These are phyloP conservation scores for Blastobotrys buckinghamii DNA, from an alignment of 1,139 yeast species.

Conservation along the genomic window DNA sequence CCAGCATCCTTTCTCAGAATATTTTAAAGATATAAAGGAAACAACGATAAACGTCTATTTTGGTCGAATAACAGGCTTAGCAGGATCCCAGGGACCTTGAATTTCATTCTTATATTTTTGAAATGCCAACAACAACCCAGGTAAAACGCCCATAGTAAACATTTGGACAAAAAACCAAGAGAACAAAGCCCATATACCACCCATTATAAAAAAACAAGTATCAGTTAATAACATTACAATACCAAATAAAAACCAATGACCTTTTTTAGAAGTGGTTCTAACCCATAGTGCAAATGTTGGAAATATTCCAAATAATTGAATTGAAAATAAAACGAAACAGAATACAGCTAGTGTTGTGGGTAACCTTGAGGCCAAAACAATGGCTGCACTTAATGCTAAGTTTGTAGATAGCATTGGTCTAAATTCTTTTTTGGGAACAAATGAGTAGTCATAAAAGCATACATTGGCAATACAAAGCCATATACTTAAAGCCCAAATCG, in stretches of 20 bases:
- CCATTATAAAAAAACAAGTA: conserved; percentile 32
- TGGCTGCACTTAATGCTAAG: conserved; percentile 76
- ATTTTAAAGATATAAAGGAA: no score
- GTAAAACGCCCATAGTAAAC: conserved; percentile 52
- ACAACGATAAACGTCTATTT: not conserved
- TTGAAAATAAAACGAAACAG: conserved; percentile 68
- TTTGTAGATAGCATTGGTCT: conserved; percentile 73
- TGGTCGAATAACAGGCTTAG: conserved; percentile 47
- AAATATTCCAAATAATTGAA: conserved; percentile 64
- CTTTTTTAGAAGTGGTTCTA: conserved; percentile 26
- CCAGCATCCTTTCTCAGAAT: no score
- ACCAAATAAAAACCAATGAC: conserved; percentile 25
- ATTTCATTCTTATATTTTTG: conserved; percentile 82
- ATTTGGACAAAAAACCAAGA: conserved; percentile 48
- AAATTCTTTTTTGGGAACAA: conserved; percentile 30
- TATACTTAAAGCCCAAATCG: conserved; percentile 88
- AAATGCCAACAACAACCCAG: conserved; percentile 61
- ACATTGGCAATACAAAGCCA: conserved; percentile 69
- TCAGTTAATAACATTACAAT: conserved; percentile 26
- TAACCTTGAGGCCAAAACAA: conserved; percentile 82
- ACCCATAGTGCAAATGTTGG: conserved; percentile 66
- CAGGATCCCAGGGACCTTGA: conserved; percentile 94
- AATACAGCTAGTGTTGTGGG: conserved; percentile 70
- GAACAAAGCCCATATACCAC: conserved; percentile 39
- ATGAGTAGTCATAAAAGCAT: conserved; percentile 57